Evolutionary conservation across 2,329 filamentous ascomycete species (phyloP).

Genomic region (Golovinomyces cichoracearum): DNA sequence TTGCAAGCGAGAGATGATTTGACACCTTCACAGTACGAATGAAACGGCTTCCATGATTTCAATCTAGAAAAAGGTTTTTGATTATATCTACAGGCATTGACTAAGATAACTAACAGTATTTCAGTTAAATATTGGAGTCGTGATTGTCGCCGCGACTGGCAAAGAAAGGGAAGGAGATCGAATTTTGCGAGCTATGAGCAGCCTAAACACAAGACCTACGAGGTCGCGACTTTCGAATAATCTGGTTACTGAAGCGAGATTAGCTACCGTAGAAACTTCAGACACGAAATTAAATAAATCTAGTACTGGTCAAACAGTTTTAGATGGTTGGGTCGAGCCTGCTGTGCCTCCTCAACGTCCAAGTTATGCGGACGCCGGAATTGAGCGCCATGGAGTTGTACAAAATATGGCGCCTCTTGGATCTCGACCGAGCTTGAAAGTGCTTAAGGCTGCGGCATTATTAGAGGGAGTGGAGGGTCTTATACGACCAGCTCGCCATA

Average conservation of each 20-base stretch:
- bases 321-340: constrained; percentile 30
- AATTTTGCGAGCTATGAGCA: constrained; percentile 1
- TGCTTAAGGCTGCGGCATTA: constrained; percentile 22
- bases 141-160: constrained; percentile 6
- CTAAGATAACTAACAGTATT: constrained; percentile 7
- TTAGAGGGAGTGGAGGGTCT: constrained; percentile 1
- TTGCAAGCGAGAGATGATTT: not conserved
- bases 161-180: constrained; percentile 1
- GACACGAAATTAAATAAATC: constrained; percentile 3
- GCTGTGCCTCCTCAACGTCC: constrained; percentile 26
- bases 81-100: not conserved
- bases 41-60: not conserved
- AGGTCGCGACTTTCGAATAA: constrained; percentile 13
- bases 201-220: constrained; percentile 7
- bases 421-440: constrained; percentile 35
- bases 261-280: constrained; percentile 1
- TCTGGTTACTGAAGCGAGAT: constrained; percentile 3
- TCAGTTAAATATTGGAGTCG: constrained; percentile 7
- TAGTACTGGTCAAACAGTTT: constrained; percentile 6
- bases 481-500: not conserved
- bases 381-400: constrained; percentile 49
- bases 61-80: not conserved
- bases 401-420: constrained; percentile 68
- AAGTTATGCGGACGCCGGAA: constrained; percentile 50
- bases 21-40: not conserved